phyloP scores from a whole-genome alignment of 768 basidiomycete genomes.

The Glaciozyma martinii region DNA sequence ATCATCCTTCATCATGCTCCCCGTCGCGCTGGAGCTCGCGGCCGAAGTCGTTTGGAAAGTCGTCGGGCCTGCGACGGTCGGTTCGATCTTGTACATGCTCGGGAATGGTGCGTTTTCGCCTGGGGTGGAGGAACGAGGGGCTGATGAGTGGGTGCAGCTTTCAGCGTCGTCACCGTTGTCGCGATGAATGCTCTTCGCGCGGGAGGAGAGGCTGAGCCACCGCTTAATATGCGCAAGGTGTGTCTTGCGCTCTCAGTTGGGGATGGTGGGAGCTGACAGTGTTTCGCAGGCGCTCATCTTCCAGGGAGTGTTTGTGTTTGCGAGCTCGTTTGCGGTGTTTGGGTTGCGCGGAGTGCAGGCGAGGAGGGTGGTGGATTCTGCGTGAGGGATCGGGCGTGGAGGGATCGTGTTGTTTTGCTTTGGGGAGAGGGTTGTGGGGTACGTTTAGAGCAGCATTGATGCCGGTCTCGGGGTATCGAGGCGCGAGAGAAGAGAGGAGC shows the following conservation, averaged over 20 bases:
- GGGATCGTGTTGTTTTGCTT: no score
- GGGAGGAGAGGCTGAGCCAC: neutral
- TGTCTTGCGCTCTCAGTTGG: neutral
- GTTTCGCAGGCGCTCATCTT: neutral
- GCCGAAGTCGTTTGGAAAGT: conserved; percentile 1
- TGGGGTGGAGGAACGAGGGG: neutral
- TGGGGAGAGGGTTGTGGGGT: no score
- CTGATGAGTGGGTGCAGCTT: neutral
- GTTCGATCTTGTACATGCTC: neutral
- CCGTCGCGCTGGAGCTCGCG: conserved; percentile 3
- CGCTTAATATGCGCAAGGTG: conserved; percentile 1
- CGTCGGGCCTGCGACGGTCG: neutral
- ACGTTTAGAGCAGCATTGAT: no score
- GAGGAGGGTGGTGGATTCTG: neutral
- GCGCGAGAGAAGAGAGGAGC: no score
- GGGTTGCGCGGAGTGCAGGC: neutral
- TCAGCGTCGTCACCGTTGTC: conserved; percentile 1
- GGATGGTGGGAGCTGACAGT: no score
- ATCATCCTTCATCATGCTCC: conserved; percentile 4
- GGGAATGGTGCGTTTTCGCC: neutral
- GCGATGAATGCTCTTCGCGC: conserved; percentile 2
- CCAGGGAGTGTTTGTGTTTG: neutral
- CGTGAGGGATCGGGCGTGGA: no score
- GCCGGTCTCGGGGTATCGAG: no score
- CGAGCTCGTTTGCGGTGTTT: neutral